Evolutionary conservation across 176 grass and related monocot genomes (phyloP), one percentile per base, ranked within the genome.

Genomic region (Pontederia paniculata): DNA sequence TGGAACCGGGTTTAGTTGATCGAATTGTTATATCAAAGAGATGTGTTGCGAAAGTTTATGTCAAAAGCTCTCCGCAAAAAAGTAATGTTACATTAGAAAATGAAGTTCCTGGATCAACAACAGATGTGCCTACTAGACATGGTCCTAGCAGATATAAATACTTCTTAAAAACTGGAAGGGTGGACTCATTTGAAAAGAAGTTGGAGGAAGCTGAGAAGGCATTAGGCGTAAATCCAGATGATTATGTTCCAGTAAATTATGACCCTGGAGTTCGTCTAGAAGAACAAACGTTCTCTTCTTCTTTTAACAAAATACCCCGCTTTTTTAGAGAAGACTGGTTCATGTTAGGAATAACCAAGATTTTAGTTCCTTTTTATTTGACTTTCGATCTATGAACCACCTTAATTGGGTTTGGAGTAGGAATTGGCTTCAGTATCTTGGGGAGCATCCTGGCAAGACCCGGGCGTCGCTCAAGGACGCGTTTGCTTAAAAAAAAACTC

Each of bases 121-220:
- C 46, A 51, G 60, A 84, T 80, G 23, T 79, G 70, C 73, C 80
- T 42, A 59, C 64, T 22, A 63, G 45, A 68, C 50, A 68, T 10
- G 43, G 64, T 51, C 58, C 71, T 70, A 85, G 82, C 74, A 75
- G 53, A 25, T 89, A 73, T 60, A 84, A 81, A 60, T 96, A 76
- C 70, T 87, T 78, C 74, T 96, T 96, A 23, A 96, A 96, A 51
- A 89, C 89, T 78, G 90, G 90, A 60, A 96, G 85, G 12, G 80
- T 96, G 14, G 91, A 89, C 50, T 96, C 82, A 69, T 89, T 89
- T 18, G 91, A 96, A 77, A 77, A 84, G 60, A 89, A 96, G 59
- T 70, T 96, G 76, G 77, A 96, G 69, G 91, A 87, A 55, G 86
- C 86, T 5, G 77, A 89, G 67, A 53, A 84, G 73, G 71, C 68